A percentile compares a stretch with the other conserved stretches of the same genome.
Evolutionary conservation across 129 eudicot species (phyloP).

Genomic region (Flaveria trinervia): DNA sequence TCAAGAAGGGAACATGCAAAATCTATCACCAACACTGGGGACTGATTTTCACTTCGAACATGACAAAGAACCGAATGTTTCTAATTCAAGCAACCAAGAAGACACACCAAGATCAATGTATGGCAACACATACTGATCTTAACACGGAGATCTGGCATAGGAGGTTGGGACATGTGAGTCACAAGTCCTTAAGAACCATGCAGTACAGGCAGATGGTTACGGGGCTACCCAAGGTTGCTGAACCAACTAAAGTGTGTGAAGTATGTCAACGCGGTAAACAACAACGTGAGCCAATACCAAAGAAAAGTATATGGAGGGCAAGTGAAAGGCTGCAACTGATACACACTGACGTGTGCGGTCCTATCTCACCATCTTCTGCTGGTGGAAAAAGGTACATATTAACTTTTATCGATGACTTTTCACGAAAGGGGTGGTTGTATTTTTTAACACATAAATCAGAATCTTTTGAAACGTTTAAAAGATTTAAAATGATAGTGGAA

Average conservation of each 20-base stretch:
- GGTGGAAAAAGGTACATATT: background rate
- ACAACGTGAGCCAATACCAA: background rate
- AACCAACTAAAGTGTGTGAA: no score
- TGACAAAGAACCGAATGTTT: background rate
- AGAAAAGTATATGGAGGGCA: background rate
- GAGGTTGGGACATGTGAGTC: no score
- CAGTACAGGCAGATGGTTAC: no score
- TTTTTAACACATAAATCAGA: background rate
- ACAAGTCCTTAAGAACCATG: no score
- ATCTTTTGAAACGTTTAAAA: background rate
- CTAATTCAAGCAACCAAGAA: background rate
- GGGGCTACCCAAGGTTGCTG: no score
- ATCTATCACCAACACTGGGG: no score
- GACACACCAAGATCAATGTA: background rate
- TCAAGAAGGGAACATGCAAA: no score
- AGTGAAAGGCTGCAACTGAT: background rate
- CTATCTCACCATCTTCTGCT: background rate
- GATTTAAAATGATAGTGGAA: background rate
- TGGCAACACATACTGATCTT: no score
- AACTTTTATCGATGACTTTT: no score
- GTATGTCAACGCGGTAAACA: background rate
- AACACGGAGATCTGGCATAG: no score
- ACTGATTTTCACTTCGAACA: no score
- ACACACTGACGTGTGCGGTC: background rate
- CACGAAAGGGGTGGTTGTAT: no score